Conservation (phyloP, 345 rosid species). For the Iberis pinnata region DNA sequence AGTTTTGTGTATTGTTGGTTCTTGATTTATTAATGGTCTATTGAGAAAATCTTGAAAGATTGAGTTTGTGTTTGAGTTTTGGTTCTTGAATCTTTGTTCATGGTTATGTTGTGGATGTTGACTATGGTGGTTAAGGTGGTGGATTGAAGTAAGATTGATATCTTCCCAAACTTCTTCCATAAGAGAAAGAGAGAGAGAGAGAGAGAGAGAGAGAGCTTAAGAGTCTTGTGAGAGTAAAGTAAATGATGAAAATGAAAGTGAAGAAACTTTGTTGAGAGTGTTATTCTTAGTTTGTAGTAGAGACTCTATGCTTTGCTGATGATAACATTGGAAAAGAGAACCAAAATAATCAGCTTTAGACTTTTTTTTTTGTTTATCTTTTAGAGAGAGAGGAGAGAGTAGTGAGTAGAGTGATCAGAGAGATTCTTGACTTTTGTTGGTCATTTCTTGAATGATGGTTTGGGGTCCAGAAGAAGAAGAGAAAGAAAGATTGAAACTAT, state of each 20-base stretch:
- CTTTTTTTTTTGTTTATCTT: background rate
- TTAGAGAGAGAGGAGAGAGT: background rate
- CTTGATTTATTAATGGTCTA: no score
- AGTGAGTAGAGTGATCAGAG: conserved; percentile 24
- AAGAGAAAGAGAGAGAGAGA: no score
- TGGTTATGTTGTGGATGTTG: background rate
- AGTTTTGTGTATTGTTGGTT: background rate
- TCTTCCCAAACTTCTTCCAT: background rate
- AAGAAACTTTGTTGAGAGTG: background rate
- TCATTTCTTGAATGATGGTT: conserved; percentile 30
- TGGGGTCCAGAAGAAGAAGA: conserved; percentile 22
- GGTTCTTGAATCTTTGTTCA: background rate
- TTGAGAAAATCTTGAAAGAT: background rate
- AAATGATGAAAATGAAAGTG: background rate
- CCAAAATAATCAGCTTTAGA: background rate
- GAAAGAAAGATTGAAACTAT: conserved; percentile 11
- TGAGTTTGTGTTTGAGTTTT: background rate
- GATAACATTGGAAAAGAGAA: background rate
- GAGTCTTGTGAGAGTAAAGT: background rate
- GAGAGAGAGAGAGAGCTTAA: no score
- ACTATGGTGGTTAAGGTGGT: background rate
- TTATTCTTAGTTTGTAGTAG: background rate
- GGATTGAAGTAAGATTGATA: background rate
- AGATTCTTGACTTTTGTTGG: conserved; percentile 29
- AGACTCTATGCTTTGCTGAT: background rate